Conservation (phyloP, 2,329 filamentous ascomycete genomes). For the Neospermospora avenae region DNA sequence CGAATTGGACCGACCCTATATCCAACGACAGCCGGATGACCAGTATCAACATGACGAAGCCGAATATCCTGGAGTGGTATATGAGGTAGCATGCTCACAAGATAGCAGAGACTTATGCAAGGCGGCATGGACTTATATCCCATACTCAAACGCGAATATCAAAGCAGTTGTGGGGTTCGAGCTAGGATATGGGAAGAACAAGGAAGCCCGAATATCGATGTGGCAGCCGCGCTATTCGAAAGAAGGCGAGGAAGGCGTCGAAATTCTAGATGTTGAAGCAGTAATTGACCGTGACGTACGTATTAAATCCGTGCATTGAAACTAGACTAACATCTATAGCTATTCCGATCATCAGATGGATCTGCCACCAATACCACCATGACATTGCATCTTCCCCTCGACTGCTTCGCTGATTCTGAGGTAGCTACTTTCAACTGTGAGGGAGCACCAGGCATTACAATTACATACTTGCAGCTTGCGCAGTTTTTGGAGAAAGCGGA, state of each 20-base stretch:
- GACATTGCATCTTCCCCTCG: slow-evolving; percentile 12
- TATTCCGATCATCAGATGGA: slow-evolving; percentile 16
- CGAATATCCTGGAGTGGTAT: slow-evolving; percentile 15
- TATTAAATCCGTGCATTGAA: slow-evolving; percentile 8
- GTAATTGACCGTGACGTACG: slow-evolving; percentile 15
- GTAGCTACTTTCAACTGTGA: slow-evolving; percentile 7
- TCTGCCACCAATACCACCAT: slow-evolving; percentile 11
- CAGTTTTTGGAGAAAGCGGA: slow-evolving; percentile 20
- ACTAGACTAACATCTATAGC: slow-evolving; percentile 10
- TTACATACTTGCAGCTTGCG: slow-evolving; percentile 16
- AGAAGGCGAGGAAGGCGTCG: slow-evolving; percentile 11
- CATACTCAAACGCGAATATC: slow-evolving; percentile 20
- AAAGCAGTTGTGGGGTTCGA: slow-evolving; percentile 19
- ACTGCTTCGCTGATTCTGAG: slow-evolving; percentile 9
- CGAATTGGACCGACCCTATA: slow-evolving; percentile 13
- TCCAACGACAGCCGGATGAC: slow-evolving; percentile 12
- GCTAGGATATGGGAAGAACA: slow-evolving; percentile 16
- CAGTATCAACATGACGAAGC: slow-evolving; percentile 16
- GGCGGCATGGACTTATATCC: slow-evolving; percentile 16
- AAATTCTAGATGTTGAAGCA: slow-evolving; percentile 16
- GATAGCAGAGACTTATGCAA: slow-evolving; percentile 11
- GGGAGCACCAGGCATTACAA: slow-evolving; percentile 7
- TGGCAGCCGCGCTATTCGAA: slow-evolving; percentile 16
- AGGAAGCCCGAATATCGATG: slow-evolving; percentile 19
- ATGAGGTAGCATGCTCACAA: slow-evolving; percentile 18